Conservation (phyloP, 768 basidiomycete species). For the Podaxis sp. region DNA sequence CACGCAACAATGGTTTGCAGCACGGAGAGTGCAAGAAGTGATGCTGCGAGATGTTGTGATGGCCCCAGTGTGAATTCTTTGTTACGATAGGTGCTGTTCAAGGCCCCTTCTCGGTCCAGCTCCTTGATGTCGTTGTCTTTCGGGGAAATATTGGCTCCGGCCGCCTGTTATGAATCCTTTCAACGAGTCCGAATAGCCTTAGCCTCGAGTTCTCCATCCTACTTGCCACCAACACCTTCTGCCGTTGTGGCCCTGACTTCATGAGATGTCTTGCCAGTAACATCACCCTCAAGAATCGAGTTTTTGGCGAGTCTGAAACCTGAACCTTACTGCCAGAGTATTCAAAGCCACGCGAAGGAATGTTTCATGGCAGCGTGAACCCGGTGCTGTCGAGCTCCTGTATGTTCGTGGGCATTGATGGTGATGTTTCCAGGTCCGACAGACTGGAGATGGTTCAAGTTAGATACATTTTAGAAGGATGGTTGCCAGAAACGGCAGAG, state of each 20-base stretch:
- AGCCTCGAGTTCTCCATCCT: conserved; percentile 7
- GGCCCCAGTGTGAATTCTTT: not conserved
- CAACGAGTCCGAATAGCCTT: not conserved
- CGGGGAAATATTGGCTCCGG: conserved; percentile 2
- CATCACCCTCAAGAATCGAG: conserved; percentile 1
- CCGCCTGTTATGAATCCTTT: not conserved
- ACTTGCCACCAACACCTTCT: not conserved
- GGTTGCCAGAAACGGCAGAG: not conserved
- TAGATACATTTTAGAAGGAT: not conserved
- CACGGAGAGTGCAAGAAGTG: not conserved
- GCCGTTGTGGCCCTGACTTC: conserved; percentile 1
- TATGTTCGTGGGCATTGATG: not conserved
- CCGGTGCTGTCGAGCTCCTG: not conserved
- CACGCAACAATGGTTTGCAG: not conserved
- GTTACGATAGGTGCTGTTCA: not conserved
- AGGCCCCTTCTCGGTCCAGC: not conserved
- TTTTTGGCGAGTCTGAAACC: conserved; percentile 5
- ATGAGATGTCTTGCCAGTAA: not conserved
- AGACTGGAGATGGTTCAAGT: not conserved
- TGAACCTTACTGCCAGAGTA: conserved; percentile 4
- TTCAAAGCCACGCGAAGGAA: not conserved
- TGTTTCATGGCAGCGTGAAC: conserved; percentile 11
- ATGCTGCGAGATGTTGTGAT: not conserved
- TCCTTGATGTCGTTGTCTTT: not conserved
- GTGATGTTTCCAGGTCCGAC: not conserved